phyloP scores from a whole-genome alignment of 108 stramenopile genomes.

The Aurantiochytrium sp. region DNA sequence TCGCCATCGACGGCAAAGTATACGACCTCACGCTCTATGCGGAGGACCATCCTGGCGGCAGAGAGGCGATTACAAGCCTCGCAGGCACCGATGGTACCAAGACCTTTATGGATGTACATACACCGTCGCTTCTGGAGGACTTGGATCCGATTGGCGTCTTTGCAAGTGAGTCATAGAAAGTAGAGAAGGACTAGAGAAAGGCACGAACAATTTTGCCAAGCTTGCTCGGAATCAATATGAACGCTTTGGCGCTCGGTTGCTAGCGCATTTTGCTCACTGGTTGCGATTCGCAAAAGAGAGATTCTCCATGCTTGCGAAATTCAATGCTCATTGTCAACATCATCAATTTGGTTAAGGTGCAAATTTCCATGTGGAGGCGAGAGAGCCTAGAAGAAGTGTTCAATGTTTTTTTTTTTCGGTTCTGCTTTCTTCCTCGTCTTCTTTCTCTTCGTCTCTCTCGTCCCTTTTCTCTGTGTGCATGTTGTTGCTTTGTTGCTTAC shows the following conservation, averaged over 20 bases:
- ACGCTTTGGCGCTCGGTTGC: no score
- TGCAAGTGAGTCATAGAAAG: neutral
- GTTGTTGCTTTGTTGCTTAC: neutral
- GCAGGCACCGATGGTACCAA: slow-evolving; percentile 74
- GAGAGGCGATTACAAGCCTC: slow-evolving; percentile 65
- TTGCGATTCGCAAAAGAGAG: no score
- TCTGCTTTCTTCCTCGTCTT: neutral
- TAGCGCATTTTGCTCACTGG: no score
- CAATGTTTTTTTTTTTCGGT: neutral
- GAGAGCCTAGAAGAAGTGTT: no score
- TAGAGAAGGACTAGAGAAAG: no score
- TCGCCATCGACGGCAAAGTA: slow-evolving; percentile 69
- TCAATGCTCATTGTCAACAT: no score
- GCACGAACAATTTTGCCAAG: no score
- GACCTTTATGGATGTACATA: slow-evolving; percentile 72
- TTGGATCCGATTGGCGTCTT: slow-evolving; percentile 35
- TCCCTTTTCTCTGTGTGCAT: neutral
- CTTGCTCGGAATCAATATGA: no score
- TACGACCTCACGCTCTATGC: slow-evolving; percentile 84
- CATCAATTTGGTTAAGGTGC: no score
- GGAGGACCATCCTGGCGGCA: slow-evolving; percentile 79
- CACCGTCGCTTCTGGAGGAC: slow-evolving; percentile 65
- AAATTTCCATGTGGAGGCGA: no score
- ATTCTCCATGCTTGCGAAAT: no score
- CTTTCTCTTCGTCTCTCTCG: neutral